Evolutionary conservation across 257 asterid species (phyloP), one percentile per base, ranked within the genome.

Genomic region (Nicotiana attenuata): DNA sequence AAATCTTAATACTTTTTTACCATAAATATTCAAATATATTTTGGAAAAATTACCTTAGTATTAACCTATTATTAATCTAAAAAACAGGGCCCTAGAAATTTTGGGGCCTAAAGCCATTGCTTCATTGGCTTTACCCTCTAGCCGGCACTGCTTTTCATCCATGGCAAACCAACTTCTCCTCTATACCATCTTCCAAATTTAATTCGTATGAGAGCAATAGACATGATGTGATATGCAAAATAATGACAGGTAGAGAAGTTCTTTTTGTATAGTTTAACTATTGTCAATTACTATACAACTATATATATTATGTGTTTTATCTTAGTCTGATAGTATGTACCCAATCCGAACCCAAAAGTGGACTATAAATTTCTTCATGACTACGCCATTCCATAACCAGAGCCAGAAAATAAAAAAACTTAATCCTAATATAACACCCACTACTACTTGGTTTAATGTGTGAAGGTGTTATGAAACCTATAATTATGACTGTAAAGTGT

Each of bases 401-500:
- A 89, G 84, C 97, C 98, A 95, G 10, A 89, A 61, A 33, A 88
- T 7, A 45, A 89, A 86, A 86, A 95, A 89, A 38, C 80, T 0
- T 28, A 85, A 86, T 56, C 98, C 97, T 14, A 91, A 3, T 56
- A 88, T 31, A 15, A 92, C 93, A 86, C 98, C 98, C 53, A 92
- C 97, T 1, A 81, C 65, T 19, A 95, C 95, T 87, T 93, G 98
- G 85, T 89, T 89, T 82, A 85, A 65, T 6, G 97, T 91, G 76
- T 93, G 97, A 78, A 92, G 87, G 15, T 84, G 85, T 73, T 93
- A 97, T 10, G 92, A 89, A 82, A 93, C 88, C 69, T 98, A 88
- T 65, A 93, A 94, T 98, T 98, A 95, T n/a, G 95, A 85, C 98
- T 91, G 94, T 87, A 80, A 28, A 78, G 19, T 60, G 61, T 68